These are phyloP conservation scores for Globisporangium yorkense DNA, from an alignment of 352 stramenopile species.

Conservation along the genomic window DNA sequence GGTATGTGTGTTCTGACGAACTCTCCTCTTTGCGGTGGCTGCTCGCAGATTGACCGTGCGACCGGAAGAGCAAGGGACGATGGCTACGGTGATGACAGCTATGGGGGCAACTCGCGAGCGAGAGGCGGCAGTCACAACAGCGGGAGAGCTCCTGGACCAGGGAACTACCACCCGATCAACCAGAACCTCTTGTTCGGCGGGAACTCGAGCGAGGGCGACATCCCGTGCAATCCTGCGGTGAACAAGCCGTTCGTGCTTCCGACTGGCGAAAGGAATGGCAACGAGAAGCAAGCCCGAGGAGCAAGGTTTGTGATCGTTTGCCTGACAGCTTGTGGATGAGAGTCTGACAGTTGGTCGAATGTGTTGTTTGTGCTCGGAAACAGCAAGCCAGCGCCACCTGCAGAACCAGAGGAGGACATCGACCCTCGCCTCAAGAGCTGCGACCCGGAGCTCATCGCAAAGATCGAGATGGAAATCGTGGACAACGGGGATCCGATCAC, in stretches of 20 bases:
- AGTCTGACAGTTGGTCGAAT: not conserved
- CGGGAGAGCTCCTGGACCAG: constrained; percentile 25
- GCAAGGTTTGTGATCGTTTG: constrained; percentile 3
- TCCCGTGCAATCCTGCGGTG: constrained; percentile 23
- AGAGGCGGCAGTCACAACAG: constrained; percentile 13
- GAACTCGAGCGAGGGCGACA: constrained; percentile 9
- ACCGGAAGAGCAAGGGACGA: constrained; percentile 34
- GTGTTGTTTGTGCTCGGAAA: not conserved
- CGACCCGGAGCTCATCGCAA: constrained; percentile 94
- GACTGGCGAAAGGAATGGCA: constrained; percentile 23
- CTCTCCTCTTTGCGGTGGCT: not conserved
- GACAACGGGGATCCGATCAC: constrained; percentile 89
- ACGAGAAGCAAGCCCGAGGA: constrained; percentile 15
- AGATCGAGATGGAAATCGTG: constrained; percentile 98
- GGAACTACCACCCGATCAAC: constrained; percentile 73
- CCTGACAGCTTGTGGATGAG: not conserved
- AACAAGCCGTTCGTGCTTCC: constrained; percentile 77
- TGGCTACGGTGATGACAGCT: constrained; percentile 24
- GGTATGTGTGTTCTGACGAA: not conserved
- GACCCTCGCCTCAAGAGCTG: constrained; percentile 92
- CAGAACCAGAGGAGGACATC: constrained; percentile 75
- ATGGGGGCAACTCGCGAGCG: constrained; percentile 13
- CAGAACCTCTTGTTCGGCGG: constrained; percentile 58
- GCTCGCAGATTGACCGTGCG: constrained; percentile 31
- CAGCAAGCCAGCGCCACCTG: constrained; percentile 14